Evolutionary conservation across 1,284 basidiomycete species (phyloP).

Genomic region (Irpex sp.): DNA sequence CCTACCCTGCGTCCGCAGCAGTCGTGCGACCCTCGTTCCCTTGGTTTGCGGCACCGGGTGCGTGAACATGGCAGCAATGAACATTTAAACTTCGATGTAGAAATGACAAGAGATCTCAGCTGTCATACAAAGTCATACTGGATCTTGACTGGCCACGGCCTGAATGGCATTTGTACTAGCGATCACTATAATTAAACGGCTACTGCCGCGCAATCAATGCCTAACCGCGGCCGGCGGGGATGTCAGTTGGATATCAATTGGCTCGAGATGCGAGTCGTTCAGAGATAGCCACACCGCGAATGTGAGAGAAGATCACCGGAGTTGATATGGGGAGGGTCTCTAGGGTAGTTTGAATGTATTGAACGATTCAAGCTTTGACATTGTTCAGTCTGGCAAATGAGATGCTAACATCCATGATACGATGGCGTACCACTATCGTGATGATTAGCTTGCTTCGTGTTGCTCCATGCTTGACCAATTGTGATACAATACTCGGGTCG

Average conservation of each 20-base stretch:
- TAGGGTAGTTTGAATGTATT: background rate
- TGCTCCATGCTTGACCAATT: no score
- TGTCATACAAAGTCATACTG: background rate
- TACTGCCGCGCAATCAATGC: background rate
- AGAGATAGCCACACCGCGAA: background rate
- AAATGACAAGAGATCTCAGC: background rate
- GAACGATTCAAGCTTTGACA: no score
- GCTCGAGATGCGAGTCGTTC: no score
- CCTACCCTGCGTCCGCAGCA: background rate
- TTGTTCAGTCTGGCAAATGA: background rate
- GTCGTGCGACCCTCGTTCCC: background rate
- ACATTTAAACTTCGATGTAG: background rate
- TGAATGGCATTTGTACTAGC: no score
- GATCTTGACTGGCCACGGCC: no score
- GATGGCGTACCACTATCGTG: background rate
- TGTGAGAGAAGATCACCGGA: background rate
- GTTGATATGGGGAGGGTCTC: background rate
- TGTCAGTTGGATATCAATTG: no score
- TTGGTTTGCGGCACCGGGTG: background rate
- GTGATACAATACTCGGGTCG: no score
- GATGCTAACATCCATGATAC: background rate
- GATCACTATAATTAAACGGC: no score
- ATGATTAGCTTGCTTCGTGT: background rate
- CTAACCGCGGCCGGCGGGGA: no score
- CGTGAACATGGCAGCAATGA: background rate